Evolutionary conservation across 192 early-diverging fungal species (phyloP).

Genomic region (Spizellomyces sp.): DNA sequence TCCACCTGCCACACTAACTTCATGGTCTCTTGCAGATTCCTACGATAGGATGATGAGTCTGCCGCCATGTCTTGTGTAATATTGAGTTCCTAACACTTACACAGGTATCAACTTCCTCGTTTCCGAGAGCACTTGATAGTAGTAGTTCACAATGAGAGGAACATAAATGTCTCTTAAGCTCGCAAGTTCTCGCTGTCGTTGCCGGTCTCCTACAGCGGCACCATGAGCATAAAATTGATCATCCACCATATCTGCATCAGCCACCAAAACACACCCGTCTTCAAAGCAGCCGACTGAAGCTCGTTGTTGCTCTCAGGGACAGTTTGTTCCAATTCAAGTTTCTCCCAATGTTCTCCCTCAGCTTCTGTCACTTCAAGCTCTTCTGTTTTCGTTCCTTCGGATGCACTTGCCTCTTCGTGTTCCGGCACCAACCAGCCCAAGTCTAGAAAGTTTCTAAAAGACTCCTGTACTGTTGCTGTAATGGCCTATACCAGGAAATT

Average conservation of each 20-base stretch:
- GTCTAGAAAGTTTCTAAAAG: not conserved
- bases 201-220: not conserved
- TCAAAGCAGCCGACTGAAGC: not conserved
- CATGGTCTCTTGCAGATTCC: conserved; percentile 8
- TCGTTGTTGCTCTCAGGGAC: too few relatives aligned
- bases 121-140: conserved; percentile 71
- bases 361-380: too few relatives aligned
- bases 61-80: too few relatives aligned
- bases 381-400: too few relatives aligned
- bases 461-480: not conserved
- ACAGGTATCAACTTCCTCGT: conserved; percentile 55
- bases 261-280: not conserved
- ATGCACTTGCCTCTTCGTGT: too few relatives aligned
- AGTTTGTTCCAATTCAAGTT: too few relatives aligned
- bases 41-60: not conserved
- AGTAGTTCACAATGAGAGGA: conserved; percentile 67
- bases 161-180: conserved; percentile 44
- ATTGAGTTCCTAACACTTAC: conserved; percentile 40
- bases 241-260: not conserved
- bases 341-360: too few relatives aligned
- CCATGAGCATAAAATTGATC: not conserved
- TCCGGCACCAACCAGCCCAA: not conserved
- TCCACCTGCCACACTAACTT: conserved; percentile 4
- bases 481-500: not conserved
- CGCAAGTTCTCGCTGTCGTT: conserved; percentile 17